Base-by-base conservation (phyloP, 306 rosid genomes). In the Ziziphus jujuba region DNA sequence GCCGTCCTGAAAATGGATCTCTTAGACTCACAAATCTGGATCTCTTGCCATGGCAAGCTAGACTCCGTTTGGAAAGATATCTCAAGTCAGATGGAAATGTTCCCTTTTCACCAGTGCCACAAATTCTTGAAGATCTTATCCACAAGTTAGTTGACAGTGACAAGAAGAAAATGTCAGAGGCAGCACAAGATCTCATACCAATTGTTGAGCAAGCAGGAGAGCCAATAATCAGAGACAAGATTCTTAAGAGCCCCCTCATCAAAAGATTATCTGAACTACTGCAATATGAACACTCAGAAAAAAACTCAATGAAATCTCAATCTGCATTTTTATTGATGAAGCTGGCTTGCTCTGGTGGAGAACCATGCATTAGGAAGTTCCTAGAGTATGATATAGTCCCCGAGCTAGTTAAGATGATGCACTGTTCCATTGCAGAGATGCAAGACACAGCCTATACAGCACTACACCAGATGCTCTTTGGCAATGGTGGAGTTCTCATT, bases 121-220 rank as follows among this genome's bases (percentile, higher is more conserved):
- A 60, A 44, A 67, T 53, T 44, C 68, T 76, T 50, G 75, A 63
- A 63, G 75, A 76, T 36, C 67, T 63, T 2, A 43, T 76, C 45
- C 61, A 64, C 53, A 28, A 38, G 61, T 45, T 70, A 51, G 50
- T 63, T 24, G 56, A 38, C 24, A 47, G 66, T 43, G 17, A 69
- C 36, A 55, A 65, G 67, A 49, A 63, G 57, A 56, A 69, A 56
- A 66, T 56, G 17, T 43, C 54, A 28, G 69, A 75, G 67, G 74
- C 74, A n/a, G 53, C 67, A 74, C 74, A 75, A 61, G 74, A 68
- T 24, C 74, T 75, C 53, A 68, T 75, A 43, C 79, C 79, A 24
- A 61, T 67, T 25, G 15, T 75, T n/a, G 74, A 75, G 55, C 67
- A 61, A 23, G 79, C 79, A 54, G 65, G 65, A 36, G 74, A 62